Evolutionary conservation across 2,329 filamentous ascomycete species (phyloP), one percentile per base, ranked within the genome.

Genomic region (Malbranchea cinnamomea): DNA sequence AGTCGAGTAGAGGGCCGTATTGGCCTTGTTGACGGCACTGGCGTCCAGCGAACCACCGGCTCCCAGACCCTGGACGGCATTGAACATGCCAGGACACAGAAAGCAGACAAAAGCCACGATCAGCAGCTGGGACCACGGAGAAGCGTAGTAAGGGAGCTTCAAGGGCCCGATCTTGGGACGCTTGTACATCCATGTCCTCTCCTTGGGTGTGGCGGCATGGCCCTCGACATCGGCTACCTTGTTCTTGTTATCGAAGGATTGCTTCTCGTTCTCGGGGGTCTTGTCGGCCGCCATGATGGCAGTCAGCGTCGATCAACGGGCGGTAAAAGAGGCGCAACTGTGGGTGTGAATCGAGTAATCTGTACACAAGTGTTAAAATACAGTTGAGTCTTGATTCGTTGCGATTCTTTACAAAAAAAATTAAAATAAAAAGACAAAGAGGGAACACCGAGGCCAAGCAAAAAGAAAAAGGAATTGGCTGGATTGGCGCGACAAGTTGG

Each of bases 31-130:
- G 42, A 69, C 63, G 33, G 68, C 73, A 14, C 59, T 64, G 6
- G 56, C 38, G 45, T 73, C 59, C 37, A 71, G 49, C 43, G 68
- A 67, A 27, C 73, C 75, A 48, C 62, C 74, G 35, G 72, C 75
- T 34, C 75, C 75, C 20, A 79, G 58, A 36, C 75, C 74, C 36
- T 59, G 60, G 34, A 79, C 57, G 12, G 75, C 72, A 45, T 79
- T 79, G 60, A 70, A 79, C 72, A 79, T 78, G 43, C 75, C 75
- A 0, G 75, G 75, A 48, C 75, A 80, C 37, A 79, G 50, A 60
- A 80, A 78, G 49, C 74, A 78, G 28, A 78, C 73, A 36, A 78
- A 62, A 13, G 73, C 65, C 32, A 84, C 76, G 62, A 84, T 67
- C 37, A 78, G 44, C 20, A 85, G 64, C 56, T 85, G 79, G 27